These are phyloP conservation scores for Salvia miltiorrhiza DNA, from an alignment of 257 asterid species.

Conservation along the genomic window DNA sequence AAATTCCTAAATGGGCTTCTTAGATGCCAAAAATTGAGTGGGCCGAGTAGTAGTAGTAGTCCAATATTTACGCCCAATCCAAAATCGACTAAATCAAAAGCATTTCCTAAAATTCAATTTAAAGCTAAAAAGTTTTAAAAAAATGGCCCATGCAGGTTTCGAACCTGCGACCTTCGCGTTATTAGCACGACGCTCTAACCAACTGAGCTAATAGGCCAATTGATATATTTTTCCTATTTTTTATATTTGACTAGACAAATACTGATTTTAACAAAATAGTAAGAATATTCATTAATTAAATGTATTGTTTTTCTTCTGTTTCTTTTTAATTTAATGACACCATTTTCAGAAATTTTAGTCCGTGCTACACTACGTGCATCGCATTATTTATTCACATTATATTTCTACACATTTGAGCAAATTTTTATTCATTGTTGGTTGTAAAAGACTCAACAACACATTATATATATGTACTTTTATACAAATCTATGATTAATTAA, in stretches of 20 bases:
- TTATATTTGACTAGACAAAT: too few relatives aligned
- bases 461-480: not conserved
- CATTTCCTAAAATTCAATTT: too few relatives aligned
- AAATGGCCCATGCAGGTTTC: constrained; percentile 61
- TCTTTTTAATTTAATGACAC: not conserved
- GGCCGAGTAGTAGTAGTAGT: too few relatives aligned
- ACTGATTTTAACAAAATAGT: too few relatives aligned
- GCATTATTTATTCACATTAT: not conserved
- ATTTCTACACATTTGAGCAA: not conserved
- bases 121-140: not conserved
- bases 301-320: too few relatives aligned
- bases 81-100: too few relatives aligned
- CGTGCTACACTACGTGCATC: not conserved
- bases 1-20: too few relatives aligned
- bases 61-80: too few relatives aligned
- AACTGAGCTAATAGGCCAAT: constrained; percentile 63
- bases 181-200: constrained; percentile 73
- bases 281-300: too few relatives aligned
- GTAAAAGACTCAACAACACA: too few relatives aligned
- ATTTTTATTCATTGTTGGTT: not conserved
- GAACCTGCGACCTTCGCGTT: constrained; percentile 68
- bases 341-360: not conserved
- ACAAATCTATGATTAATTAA: not conserved
- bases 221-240: not conserved
- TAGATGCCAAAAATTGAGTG: too few relatives aligned